Conservation (phyloP, 805 yeast species). For the Scheffersomyces lignosus region DNA sequence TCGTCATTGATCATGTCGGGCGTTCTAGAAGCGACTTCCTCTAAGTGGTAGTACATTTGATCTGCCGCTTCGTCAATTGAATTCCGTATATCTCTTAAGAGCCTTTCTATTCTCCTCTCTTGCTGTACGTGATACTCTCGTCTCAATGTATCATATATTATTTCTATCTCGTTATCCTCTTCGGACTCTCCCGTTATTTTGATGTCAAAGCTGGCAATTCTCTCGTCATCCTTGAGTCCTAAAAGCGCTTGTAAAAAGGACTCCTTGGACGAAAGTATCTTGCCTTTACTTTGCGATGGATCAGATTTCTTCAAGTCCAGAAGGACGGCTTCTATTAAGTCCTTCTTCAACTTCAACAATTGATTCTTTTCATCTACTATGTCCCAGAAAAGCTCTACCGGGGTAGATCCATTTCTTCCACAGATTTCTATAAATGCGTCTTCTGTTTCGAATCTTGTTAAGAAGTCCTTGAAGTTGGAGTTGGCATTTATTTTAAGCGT, state of each 20-base stretch:
- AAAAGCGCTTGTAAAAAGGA: constrained; percentile 17
- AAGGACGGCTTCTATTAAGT: constrained; percentile 54
- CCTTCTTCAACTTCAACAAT: constrained; percentile 56
- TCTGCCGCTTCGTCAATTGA: constrained; percentile 11
- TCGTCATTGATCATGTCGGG: neutral
- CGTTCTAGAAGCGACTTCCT: constrained; percentile 1
- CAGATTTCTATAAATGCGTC: constrained; percentile 58
- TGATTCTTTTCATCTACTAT: constrained; percentile 61
- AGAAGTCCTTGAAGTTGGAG: constrained; percentile 60
- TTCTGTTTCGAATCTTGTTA: constrained; percentile 52
- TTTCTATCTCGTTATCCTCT: constrained; percentile 22
- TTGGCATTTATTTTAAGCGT: constrained; percentile 47
- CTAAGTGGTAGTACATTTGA: constrained; percentile 12
- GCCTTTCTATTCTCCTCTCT: constrained; percentile 8
- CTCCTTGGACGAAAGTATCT: constrained; percentile 14
- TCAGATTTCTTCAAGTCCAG: constrained; percentile 24
- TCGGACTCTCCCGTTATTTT: constrained; percentile 7
- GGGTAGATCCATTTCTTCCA: constrained; percentile 77
- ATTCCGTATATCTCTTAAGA: constrained; percentile 12
- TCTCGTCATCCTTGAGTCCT: constrained; percentile 24
- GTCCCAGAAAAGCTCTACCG: constrained; percentile 78
- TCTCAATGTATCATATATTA: constrained; percentile 28
- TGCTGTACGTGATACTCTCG: constrained; percentile 19
- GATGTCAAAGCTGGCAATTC: constrained; percentile 24
- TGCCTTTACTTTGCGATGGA: constrained; percentile 16